A percentile compares a stretch with the other conserved stretches of the same genome.
phyloP scores from a whole-genome alignment of 2,329 filamentous ascomycete species.

The Xylaria polymorpha region DNA sequence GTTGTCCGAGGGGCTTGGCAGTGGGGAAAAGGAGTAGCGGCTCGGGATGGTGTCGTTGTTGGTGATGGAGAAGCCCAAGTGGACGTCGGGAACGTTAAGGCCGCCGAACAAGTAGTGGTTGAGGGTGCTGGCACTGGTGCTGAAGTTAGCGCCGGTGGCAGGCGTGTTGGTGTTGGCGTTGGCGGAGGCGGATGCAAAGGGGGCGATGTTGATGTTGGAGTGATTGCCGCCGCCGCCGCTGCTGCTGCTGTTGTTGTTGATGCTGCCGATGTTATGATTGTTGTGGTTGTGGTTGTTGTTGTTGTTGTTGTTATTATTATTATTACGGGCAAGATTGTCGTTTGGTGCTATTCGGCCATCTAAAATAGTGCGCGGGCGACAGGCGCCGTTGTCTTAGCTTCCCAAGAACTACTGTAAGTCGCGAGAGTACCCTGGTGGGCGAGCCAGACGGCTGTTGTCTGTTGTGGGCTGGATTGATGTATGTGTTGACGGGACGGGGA shows the following conservation, averaged over 20 bases:
- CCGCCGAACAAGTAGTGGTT: neutral
- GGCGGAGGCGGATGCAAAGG: neutral
- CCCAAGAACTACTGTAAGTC: constrained; percentile 15
- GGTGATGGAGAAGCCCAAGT: neutral
- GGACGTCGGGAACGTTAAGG: neutral
- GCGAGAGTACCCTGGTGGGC: neutral
- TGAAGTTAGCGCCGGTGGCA: neutral
- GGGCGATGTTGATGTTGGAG: neutral
- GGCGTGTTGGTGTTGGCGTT: neutral
- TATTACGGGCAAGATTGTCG: neutral
- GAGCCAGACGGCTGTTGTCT: constrained; percentile 3
- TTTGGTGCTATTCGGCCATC: constrained; percentile 27
- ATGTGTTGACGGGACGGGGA: neutral
- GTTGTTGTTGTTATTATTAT: neutral
- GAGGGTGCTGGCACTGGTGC: neutral
- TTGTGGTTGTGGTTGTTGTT: neutral
- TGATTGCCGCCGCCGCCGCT: neutral
- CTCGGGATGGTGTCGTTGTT: neutral
- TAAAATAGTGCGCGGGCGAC: constrained; percentile 29
- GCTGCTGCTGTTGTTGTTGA: neutral
- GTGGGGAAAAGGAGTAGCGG: constrained; percentile 19
- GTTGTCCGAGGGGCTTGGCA: constrained; percentile 10
- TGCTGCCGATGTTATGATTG: neutral
- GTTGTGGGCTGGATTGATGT: neutral
- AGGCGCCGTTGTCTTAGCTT: constrained; percentile 32